phyloP scores from a whole-genome alignment of 768 basidiomycete genomes.

The Trametes villosa region DNA sequence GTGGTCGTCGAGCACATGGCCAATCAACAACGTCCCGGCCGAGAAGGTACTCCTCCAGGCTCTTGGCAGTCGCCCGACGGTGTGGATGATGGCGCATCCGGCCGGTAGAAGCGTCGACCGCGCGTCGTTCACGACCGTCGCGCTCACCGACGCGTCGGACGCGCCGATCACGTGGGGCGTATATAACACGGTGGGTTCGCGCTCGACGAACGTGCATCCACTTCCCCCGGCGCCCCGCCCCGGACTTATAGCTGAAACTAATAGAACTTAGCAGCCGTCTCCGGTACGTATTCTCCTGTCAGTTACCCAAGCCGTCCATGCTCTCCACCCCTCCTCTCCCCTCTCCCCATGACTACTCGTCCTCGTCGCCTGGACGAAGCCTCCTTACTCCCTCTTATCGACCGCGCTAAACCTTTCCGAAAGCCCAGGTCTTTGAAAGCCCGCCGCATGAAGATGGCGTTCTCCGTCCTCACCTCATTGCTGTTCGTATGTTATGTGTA shows the following conservation, averaged over 20 bases:
- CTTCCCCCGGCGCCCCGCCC: background rate
- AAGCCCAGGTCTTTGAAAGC: background rate
- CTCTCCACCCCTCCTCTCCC: background rate
- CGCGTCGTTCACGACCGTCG: background rate
- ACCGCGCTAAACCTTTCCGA: background rate
- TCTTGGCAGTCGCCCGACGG: background rate
- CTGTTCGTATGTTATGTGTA: slow-evolving; percentile 15
- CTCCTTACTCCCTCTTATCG: background rate
- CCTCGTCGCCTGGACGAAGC: background rate
- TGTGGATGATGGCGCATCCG: background rate
- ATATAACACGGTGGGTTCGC: background rate
- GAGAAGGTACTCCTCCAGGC: background rate
- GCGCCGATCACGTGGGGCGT: background rate
- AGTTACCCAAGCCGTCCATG: too few relatives aligned
- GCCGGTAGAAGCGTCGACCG: background rate
- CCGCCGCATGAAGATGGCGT: background rate
- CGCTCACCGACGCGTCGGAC: background rate
- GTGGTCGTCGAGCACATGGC: too few relatives aligned
- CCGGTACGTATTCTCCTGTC: background rate
- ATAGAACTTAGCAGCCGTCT: background rate
- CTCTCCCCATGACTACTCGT: background rate
- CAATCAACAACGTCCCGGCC: too few relatives aligned
- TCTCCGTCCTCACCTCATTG: background rate
- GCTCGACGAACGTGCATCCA: slow-evolving; percentile 6
- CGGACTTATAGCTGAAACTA: too few relatives aligned